Base-by-base conservation (phyloP, 495 filamentous ascomycete species). In the Penicillium ucsense region DNA sequence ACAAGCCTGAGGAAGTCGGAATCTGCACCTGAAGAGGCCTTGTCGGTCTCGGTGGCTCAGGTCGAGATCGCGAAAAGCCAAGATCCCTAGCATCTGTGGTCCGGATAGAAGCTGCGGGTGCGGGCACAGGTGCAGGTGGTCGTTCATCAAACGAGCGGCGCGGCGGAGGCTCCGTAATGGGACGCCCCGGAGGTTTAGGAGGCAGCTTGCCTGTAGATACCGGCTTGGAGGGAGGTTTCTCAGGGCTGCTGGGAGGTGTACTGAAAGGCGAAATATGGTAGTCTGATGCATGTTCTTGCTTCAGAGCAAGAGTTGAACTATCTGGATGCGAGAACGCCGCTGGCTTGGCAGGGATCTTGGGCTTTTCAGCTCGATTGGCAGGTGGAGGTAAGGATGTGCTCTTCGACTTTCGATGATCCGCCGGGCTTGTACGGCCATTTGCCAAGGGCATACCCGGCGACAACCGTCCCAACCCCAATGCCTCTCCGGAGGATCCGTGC, bases 241-340 rank as follows among this genome's bases (percentile, higher is more conserved):
- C 83, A 9, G 81, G 79, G 53, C 84, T 94, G 46, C 81, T 83
- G 9, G 91, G 89, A 8, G 90, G 91, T 31, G 89, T 95, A 62
- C 73, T 90, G 57, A 98, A 96, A 0, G 92, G 91, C 5, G 92
- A 96, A 1, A 85, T 69, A 33, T 68, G 68, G n/a, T 78, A 76
- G 8, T 75, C 75, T 12, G 64, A 57, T n/a, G 51, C 41, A 20
- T 44, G 52, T 6, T 70, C 67, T 10, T 54, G 43, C 8, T 39
- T 56, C n/a, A 73, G 74, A 30, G 70, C 62, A 30, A 75, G 56
- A 0, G 57, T 53, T 7, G 39, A 47, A 5, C 46, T 41, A 44
- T 69, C 65, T 4, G 53, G 54, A 9, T 67, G 60, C 8, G 67
- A 56, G 38, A 72, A 49, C 29, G 56, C 56, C 0, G 63, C 54